These are phyloP conservation scores for Drechslerella coelobrocha DNA, from an alignment of 2,329 filamentous ascomycete species.

Conservation along the genomic window DNA sequence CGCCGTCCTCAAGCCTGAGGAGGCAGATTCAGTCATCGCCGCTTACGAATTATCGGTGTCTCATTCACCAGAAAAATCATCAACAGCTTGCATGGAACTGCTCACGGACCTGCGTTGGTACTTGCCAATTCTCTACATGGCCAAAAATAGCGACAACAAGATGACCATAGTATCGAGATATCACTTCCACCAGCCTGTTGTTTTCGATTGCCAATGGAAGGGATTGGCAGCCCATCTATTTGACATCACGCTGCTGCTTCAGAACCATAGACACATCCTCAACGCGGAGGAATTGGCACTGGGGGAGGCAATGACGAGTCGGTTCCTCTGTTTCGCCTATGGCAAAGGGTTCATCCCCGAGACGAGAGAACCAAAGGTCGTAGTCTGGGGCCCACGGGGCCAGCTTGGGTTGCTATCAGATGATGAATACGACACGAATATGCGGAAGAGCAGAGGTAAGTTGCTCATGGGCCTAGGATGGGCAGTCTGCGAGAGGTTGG, in stretches of 20 bases:
- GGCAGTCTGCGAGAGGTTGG: conserved; percentile 31
- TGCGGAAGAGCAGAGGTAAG: conserved; percentile 29
- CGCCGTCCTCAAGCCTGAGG: not conserved
- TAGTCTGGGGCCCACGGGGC: conserved; percentile 32
- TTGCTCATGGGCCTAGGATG: conserved; percentile 18
- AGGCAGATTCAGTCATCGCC: conserved; percentile 3
- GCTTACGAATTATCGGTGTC: conserved; percentile 18
- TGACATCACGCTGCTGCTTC: conserved; percentile 38
- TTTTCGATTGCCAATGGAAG: conserved; percentile 43
- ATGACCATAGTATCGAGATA: conserved; percentile 27
- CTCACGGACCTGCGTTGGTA: conserved; percentile 46
- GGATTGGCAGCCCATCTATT: conserved; percentile 38
- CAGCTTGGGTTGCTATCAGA: conserved; percentile 5
- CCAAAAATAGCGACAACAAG: not conserved
- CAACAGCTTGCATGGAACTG: conserved; percentile 29
- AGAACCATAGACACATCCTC: conserved; percentile 26
- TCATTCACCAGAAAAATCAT: conserved; percentile 7
- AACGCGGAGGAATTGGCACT: conserved; percentile 13
- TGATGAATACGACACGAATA: conserved; percentile 19
- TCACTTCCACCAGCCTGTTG: conserved; percentile 34
- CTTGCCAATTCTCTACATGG: conserved; percentile 26
- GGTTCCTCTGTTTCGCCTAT: conserved; percentile 28
- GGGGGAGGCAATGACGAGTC: conserved; percentile 24
- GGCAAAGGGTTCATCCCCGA: conserved; percentile 23
- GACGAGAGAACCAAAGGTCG: not conserved